phyloP scores from a whole-genome alignment of 2,329 filamentous ascomycete genomes.

The Penicillium sclerotiorum region DNA sequence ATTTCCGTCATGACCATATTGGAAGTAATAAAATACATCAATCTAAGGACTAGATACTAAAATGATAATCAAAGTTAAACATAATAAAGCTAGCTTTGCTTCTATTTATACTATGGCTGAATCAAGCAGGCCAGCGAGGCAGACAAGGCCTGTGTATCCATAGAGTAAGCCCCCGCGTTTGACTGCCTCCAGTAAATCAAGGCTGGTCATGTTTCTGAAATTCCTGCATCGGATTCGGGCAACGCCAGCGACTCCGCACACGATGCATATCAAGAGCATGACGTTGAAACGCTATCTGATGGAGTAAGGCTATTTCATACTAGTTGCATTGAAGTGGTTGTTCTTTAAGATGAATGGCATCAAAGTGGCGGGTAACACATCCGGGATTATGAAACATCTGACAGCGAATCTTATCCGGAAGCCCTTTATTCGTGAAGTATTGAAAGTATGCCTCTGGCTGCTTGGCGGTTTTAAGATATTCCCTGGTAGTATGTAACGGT shows the following conservation, averaged over 20 bases:
- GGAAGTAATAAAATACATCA: too few species aligned
- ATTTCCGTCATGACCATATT: too few species aligned
- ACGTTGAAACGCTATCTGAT: conserved; percentile 23
- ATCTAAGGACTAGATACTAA: too few species aligned
- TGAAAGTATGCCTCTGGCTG: conserved; percentile 15
- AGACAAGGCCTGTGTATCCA: not conserved
- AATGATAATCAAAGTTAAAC: too few species aligned
- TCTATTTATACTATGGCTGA: not conserved
- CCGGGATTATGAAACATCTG: conserved; percentile 18
- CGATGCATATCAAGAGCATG: conserved; percentile 20
- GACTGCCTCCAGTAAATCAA: not conserved
- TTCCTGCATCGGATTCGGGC: conserved; percentile 8
- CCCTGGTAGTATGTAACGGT: conserved; percentile 13
- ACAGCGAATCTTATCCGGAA: conserved; percentile 16
- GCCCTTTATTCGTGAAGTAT: conserved; percentile 16
- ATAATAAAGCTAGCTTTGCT: too few species aligned
- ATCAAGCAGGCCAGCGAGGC: not conserved
- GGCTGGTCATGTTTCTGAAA: not conserved
- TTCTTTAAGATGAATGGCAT: conserved; percentile 21
- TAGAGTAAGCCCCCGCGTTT: not conserved
- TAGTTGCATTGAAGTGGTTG: conserved; percentile 16
- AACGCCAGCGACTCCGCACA: conserved; percentile 21
- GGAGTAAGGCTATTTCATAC: conserved; percentile 19
- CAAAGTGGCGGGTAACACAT: conserved; percentile 22
- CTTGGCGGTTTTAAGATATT: conserved; percentile 17